Base-by-base conservation (phyloP, 2,329 filamentous ascomycete species). In the Exophiala phaeomuriformis region DNA sequence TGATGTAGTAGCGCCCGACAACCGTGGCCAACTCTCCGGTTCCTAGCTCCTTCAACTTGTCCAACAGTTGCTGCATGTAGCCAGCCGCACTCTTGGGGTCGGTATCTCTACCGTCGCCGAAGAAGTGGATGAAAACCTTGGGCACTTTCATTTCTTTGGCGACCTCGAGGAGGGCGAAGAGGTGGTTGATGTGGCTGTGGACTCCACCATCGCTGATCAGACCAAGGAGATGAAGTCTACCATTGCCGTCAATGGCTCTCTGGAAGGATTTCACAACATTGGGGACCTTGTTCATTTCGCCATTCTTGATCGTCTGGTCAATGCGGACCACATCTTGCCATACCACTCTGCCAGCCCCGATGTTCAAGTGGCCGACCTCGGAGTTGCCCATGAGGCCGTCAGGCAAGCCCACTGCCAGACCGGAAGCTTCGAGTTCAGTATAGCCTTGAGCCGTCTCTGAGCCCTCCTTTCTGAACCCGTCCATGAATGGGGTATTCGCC, bases 301-400 rank as follows among this genome's bases (percentile, higher is more conserved):
- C 82, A 66, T 90, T 89, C 80, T 91, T 93, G 75, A 95, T 85
- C 40, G 86, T 85, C 75, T 85, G 85, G 72, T 96, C 93, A 74
- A 98, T 98, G 66, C 93, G 87, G 62, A 98, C 93, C 61, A 94
- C 88, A 71, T 93, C 91, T 73, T 98, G 93, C 93, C 93, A 98
- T 66, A 98, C 93, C 57, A 98, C 93, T 67, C 93, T 82, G 54
- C 93, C 93, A 55, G 93, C 93, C 66, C 93, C 93, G 70, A 98
- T 97, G 79, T 98, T 98, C 76, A 98, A 75, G 74, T 98, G 93
- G 58, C 93, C 93, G 71, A 98, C 93, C 74, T 98, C 93, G 64
- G 88, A 95, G 79, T 98, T 98, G 62, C 93, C 93, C 93, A 98
- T 98, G 63, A 98, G 78, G 55, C 93, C 93, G 70, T 98, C 90